Evolutionary conservation across 2,329 filamentous ascomycete genomes (phyloP), one percentile per base, ranked within the genome.

Genomic region (Aspergillus sp.): DNA sequence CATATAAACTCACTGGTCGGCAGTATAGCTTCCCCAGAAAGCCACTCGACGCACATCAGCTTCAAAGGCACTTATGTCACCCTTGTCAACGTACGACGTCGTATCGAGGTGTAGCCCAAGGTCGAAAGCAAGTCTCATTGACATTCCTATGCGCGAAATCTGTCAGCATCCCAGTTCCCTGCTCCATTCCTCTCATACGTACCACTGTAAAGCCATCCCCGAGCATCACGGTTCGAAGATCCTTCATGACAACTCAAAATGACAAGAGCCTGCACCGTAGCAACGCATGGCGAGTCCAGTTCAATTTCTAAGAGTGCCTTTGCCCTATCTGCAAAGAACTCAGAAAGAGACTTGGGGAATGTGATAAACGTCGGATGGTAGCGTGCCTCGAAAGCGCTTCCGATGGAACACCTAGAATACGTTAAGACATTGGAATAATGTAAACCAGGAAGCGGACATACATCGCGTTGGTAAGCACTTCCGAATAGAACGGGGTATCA

Each of bases 171-270:
- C 5, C 9, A 17, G 12, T 17, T n/a, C 9, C 12, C 44, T 23
- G 15, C 20, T 0, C 4, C 12, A 22, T 38, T n/a, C 43, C 5
- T n/a, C 41, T 7, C 17, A 12, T 43, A 50, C 61, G 45, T 59
- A 69, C 72, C 71, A 39, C 71, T 72, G 47, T 73, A 75, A 2
- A 76, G 54, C 73, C 73, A 75, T 15, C 71, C 72, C 4, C 73
- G 65, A 13, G 72, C 67, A 49, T 74, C 72, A 9, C 72, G 65
- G 13, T 67, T 69, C 17, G 63, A 69, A 5, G 69, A 71, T 3
- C 68, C 68, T 51, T 77, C 74, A 32, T 71, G 67, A 13, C 63
- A 67, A 37, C 72, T 73, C 42, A 77, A 58, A 13, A 76, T 62
- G 2, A 73, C 66, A 38, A 76, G 60, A 2, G 73, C 70, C 46